Evolutionary conservation across 371 early-diverging fungal species (phyloP).

Genomic region (Nematocida ausubeli): DNA sequence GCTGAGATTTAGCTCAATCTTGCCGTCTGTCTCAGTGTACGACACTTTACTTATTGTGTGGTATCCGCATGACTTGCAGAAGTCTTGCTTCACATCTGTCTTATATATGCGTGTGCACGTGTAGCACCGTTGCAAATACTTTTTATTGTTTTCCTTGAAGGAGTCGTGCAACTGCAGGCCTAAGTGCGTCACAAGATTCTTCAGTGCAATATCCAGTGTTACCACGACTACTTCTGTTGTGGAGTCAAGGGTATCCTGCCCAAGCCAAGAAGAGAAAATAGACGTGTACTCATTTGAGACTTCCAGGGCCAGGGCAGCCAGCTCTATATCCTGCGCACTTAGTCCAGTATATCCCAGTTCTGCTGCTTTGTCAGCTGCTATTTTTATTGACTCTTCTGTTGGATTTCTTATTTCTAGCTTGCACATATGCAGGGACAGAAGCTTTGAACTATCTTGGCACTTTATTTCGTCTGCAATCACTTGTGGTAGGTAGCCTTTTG

Average conservation of each 20-base stretch:
- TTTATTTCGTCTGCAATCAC: conserved; percentile 58
- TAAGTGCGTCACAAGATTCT: background rate
- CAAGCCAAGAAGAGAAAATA: conserved; percentile 38
- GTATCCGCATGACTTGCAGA: conserved; percentile 48
- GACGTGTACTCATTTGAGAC: conserved; percentile 47
- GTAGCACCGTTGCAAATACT: conserved; percentile 51
- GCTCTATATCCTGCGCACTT: conserved; percentile 60
- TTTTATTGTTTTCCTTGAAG: background rate
- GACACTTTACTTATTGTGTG: conserved; percentile 21
- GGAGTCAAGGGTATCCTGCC: background rate
- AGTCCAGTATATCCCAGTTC: conserved; percentile 40
- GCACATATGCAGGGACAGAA: conserved; percentile 43
- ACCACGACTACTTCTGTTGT: conserved; percentile 17
- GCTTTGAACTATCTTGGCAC: conserved; percentile 53
- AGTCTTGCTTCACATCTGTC: conserved; percentile 27
- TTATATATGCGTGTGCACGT: conserved; percentile 47
- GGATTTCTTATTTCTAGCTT: conserved; percentile 65
- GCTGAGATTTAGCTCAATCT: conserved; percentile 27
- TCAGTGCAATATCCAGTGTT: conserved; percentile 26
- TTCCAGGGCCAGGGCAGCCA: conserved; percentile 65
- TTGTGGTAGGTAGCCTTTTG: conserved; percentile 56
- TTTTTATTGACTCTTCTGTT: conserved; percentile 37
- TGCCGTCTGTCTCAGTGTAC: conserved; percentile 26
- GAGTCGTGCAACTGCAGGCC: conserved; percentile 33
- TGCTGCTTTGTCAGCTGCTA: conserved; percentile 41